Evolutionary conservation across 2,329 filamentous ascomycete species (phyloP).

Genomic region (Bretziella fagacearum): DNA sequence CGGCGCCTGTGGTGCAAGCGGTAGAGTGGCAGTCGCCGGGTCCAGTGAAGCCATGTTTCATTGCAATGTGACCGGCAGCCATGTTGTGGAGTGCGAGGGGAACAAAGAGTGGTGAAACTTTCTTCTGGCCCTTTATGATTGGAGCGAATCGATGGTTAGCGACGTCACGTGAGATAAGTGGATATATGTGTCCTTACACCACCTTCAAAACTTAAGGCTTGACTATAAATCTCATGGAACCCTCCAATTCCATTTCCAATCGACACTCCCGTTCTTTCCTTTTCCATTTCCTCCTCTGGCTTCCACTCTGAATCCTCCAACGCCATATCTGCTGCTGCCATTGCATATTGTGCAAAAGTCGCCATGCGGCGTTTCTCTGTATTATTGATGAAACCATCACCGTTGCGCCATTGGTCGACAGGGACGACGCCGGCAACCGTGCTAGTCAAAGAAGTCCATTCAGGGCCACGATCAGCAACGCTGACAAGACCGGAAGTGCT

Average conservation of each 20-base stretch:
- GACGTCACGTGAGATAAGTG: background rate
- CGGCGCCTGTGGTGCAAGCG: constrained; percentile 88
- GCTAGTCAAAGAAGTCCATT: constrained; percentile 60
- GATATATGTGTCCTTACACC: too few relatives aligned
- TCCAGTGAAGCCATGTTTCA: constrained; percentile 75
- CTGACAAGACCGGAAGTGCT: constrained; percentile 68
- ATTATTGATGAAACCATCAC: constrained; percentile 34
- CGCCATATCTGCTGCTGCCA: constrained; percentile 75
- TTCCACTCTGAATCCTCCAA: constrained; percentile 66
- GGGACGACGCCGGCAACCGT: constrained; percentile 76
- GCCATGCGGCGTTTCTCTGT: constrained; percentile 62
- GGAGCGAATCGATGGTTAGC: background rate
- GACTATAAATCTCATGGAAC: constrained; percentile 75
- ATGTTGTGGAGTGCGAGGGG: constrained; percentile 88
- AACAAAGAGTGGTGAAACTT: constrained; percentile 85
- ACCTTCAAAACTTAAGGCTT: constrained; percentile 57
- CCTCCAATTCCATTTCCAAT: constrained; percentile 93
- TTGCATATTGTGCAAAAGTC: constrained; percentile 78
- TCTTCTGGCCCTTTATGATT: constrained; percentile 74
- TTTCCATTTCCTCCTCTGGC: constrained; percentile 36
- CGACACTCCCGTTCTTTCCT: constrained; percentile 69
- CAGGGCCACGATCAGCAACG: constrained; percentile 42
- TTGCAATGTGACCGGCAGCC: constrained; percentile 84
- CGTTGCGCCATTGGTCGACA: constrained; percentile 30
- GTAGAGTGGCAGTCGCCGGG: constrained; percentile 89